Base-by-base conservation (phyloP, 768 basidiomycete species). In the Boletellus emodensis region DNA sequence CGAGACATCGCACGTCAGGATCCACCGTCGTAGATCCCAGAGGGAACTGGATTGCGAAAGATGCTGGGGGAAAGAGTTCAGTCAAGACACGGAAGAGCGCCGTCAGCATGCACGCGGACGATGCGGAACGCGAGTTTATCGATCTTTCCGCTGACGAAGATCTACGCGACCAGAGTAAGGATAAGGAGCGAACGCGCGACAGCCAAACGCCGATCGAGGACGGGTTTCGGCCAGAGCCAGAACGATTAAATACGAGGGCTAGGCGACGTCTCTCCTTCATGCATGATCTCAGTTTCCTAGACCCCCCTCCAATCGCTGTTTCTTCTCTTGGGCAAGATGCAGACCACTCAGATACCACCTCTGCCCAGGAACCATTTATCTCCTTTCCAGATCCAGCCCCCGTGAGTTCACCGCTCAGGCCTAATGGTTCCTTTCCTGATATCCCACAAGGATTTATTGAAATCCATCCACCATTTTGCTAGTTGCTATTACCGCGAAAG, bases 11-110 rank as follows among this genome's bases (percentile, higher is more conserved):
- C 49, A 70, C 65, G 28, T 69, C 72, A 15, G 66, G 57, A 30
- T 61, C 62, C 39, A 64, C 72, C 13, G 64, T 75, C 3, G 70
- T 72, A 45, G 78, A 81, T 62, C 48, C 70, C 2, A 73, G 78
- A 41, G 82, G 79, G 12, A 83, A 84, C 52, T 85, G 83, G 81
- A 76, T 85, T 18, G 85, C 86, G 10, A 70, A 62, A 32, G 84
- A 87, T 59, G 85, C 85, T 2, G 84, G 78, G 15, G 85, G 86
- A 2, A 62, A 66, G 30, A 66, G 61, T 7, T 72, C 59, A 3
- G 71, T 80, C 59, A 71, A 67, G 57, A 68, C 59, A 58, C 72
- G 71, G 49, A 72, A 54, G 55, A 64, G 33, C 44, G 49, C 46
- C 42, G 49, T 38, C 46, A 48, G 22, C 35, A 40, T 49, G 26